Conservation (phyloP, 2,329 filamentous ascomycete genomes). For the Bimuria novae-zelandiae region DNA sequence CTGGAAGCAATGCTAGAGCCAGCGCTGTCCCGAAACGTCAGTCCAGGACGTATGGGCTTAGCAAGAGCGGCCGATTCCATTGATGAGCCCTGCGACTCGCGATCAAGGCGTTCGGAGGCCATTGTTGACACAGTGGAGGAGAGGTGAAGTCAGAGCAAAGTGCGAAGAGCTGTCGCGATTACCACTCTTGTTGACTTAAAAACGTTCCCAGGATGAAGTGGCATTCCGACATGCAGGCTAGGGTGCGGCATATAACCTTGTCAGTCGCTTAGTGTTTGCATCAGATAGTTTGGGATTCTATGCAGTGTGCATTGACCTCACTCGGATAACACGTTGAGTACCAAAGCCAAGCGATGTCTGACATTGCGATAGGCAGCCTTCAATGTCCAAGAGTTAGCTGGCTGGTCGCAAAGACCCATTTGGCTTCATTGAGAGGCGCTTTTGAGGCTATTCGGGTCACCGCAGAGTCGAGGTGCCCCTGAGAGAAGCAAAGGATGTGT, state of each 20-base stretch:
- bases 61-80: slow-evolving; percentile 16
- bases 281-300: slow-evolving; percentile 7
- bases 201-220: slow-evolving; percentile 12
- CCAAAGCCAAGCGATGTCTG: slow-evolving; percentile 8
- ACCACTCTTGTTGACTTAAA: slow-evolving; percentile 12
- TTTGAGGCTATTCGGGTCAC: no score
- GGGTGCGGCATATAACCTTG: slow-evolving; percentile 18
- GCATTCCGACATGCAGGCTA: slow-evolving; percentile 19
- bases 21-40: slow-evolving; percentile 20
- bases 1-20: slow-evolving; percentile 27
- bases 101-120: slow-evolving; percentile 17
- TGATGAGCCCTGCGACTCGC: slow-evolving; percentile 19
- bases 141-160: slow-evolving; percentile 2
- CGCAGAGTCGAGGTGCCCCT: no score
- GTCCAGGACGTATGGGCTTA: slow-evolving; percentile 17
- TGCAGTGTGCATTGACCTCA: slow-evolving; percentile 11
- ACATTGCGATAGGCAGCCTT: slow-evolving; percentile 12
- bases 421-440: not conserved
- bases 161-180: not conserved
- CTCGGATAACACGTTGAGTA: slow-evolving; percentile 15
- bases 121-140: slow-evolving; percentile 9
- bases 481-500: no score
- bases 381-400: slow-evolving; percentile 5
- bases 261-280: slow-evolving; percentile 13
- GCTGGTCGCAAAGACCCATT: slow-evolving; percentile 6